A percentile compares a stretch with the other conserved stretches of the same genome.
Conservation (phyloP, 2,329 filamentous ascomycete genomes). For the Aureobasidium sp. region DNA sequence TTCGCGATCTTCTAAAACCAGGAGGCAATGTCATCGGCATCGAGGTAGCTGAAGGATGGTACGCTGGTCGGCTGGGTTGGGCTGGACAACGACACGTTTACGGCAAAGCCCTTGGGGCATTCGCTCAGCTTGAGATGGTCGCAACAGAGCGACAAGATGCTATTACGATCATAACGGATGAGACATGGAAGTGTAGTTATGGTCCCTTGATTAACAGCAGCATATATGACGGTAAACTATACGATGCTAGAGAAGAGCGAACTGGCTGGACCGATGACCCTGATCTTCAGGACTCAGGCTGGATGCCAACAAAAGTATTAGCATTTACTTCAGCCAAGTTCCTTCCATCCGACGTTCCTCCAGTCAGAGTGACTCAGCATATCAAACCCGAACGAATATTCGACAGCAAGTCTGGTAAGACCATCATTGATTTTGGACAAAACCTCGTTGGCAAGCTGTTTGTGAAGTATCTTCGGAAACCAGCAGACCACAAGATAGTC, state of each 20-base stretch:
- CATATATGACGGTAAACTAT: constrained; percentile 47
- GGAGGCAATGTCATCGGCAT: constrained; percentile 34
- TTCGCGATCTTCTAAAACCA: constrained; percentile 32
- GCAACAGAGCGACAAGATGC: constrained; percentile 25
- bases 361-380: constrained; percentile 32
- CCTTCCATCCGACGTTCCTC: constrained; percentile 35
- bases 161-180: constrained; percentile 28
- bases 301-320: constrained; percentile 26
- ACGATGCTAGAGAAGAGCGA: constrained; percentile 33
- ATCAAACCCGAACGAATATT: constrained; percentile 23
- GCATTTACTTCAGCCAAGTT: constrained; percentile 28
- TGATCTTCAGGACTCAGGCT: constrained; percentile 22
- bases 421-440: constrained; percentile 49
- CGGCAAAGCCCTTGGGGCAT: constrained; percentile 32
- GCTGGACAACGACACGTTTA: constrained; percentile 27
- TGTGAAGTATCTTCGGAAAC: constrained; percentile 29
- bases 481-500: constrained; percentile 34
- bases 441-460: constrained; percentile 47
- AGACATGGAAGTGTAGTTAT: constrained; percentile 29
- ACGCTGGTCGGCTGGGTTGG: constrained; percentile 31
- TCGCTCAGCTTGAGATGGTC: constrained; percentile 32
- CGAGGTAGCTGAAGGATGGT: constrained; percentile 45
- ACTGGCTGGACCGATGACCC: constrained; percentile 1
- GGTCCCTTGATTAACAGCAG: constrained; percentile 32
- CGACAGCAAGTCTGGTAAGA: constrained; percentile 36